Base-by-base conservation (phyloP, 345 rosid species). In the Eucalyptus pauciflora region DNA sequence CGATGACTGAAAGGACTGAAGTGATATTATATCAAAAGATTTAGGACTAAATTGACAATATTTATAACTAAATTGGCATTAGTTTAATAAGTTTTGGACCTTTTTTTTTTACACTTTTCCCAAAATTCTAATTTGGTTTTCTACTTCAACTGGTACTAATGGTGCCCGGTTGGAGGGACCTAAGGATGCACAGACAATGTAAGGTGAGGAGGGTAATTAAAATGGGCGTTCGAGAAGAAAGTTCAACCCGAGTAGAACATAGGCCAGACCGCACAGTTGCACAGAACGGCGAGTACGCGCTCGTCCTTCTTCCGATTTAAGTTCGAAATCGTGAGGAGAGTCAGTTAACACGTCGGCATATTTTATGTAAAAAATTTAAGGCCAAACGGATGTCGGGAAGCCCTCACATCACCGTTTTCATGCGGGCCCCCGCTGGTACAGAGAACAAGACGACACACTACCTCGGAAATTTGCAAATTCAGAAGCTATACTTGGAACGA, bases 1-100 rank as follows among this genome's bases (percentile, higher is more conserved):
- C 3, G 0, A 22, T 56, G 13, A 24, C 0, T 24, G 1, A 5
- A 56, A 56, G 0, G 6, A 56, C 6, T 56, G 0, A 24, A 56
- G 4, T 1, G 12, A 3, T 24, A 56, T 10, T 56, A 56, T 22
- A 0, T 56, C 3, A 22, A 56, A 24, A 56, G 1, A 1, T 4
- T 8, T 22, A 56, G 4, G 0, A 56, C 27, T 56, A 22, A 56
- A 56, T 22, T 2, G 0, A 20, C 0, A 56, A 22, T 2, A 0
- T 1, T 56, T 22, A 9, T 1, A 1, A 22, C 3, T 56, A 56
- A 56, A 22, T 4, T 56, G 2, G 2, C 1, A 50, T 8, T 20
- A 52, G 7, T 52, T 41, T 41, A 41, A 41, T 41, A 41, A 41
- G 41, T 41, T 41, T 41, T 5, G 41, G 41, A 41, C 41, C 41